These are phyloP conservation scores for Reutealis trisperma DNA, from an alignment of 345 rosid genomes.

Conservation along the genomic window DNA sequence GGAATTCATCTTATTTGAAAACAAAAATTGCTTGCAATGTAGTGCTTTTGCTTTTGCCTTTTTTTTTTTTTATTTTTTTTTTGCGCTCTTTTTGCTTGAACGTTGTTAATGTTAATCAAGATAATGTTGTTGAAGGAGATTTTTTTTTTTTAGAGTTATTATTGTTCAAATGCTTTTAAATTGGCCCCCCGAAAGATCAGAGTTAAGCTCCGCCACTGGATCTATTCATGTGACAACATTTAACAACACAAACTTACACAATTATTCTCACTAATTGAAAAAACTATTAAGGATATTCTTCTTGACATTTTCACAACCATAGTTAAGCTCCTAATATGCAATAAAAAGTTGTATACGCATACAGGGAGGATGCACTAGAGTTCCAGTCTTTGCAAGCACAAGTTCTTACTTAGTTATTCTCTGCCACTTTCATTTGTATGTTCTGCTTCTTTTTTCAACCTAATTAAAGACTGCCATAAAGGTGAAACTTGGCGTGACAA, in stretches of 20 bases:
- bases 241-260: neutral
- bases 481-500: neutral
- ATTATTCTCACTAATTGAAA: slow-evolving; percentile 2
- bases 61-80: too few species aligned
- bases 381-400: neutral
- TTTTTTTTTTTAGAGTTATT: too few species aligned
- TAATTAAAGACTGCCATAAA: neutral
- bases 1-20: too few species aligned
- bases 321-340: neutral
- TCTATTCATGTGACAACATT: neutral
- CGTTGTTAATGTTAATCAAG: too few species aligned
- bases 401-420: neutral
- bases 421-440: neutral
- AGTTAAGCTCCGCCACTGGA: too few species aligned
- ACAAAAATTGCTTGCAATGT: too few species aligned
- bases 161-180: too few species aligned
- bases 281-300: neutral
- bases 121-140: too few species aligned
- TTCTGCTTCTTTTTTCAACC: neutral
- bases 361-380: neutral
- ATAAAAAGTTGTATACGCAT: neutral
- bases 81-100: too few species aligned
- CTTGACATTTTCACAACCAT: neutral
- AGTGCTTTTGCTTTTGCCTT: too few species aligned
- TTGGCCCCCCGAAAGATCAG: too few species aligned